A percentile compares a stretch with the other conserved stretches of the same genome.
These are phyloP conservation scores for Aleurites moluccanus DNA, from an alignment of 441 rosid species.

Conservation along the genomic window DNA sequence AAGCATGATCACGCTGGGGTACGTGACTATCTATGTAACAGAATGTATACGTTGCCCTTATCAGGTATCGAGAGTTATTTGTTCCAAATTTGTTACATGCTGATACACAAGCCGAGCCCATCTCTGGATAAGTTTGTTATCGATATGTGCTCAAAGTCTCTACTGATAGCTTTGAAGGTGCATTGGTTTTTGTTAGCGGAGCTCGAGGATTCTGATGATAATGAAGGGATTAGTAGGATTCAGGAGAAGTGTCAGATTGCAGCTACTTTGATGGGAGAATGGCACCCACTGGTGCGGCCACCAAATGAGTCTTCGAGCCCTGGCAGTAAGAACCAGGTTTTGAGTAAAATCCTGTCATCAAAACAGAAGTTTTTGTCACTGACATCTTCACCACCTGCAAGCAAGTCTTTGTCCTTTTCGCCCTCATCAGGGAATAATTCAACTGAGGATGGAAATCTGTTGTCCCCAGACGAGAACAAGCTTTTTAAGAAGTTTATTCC, in stretches of 20 bases:
- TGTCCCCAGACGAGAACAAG: conserved; percentile 75
- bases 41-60: conserved; percentile 95
- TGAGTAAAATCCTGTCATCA: conserved; percentile 74
- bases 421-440: conserved; percentile 54
- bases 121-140: conserved; percentile 98
- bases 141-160: conserved; percentile 81
- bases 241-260: conserved; percentile 98
- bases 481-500: conserved; percentile 92
- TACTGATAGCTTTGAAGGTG: conserved; percentile 88
- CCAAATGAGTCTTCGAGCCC: conserved; percentile 53
- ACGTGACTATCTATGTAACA: conserved; percentile 93
- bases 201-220: conserved; percentile 92
- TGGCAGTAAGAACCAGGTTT: conserved; percentile 89
- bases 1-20: conserved; percentile 95
- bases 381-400: conserved; percentile 71
- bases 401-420: conserved; percentile 69
- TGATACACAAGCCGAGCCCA: conserved; percentile 97
- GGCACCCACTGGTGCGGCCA: conserved; percentile 74
- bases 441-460: conserved; percentile 66
- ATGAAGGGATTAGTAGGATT: conserved; percentile 93
- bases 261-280: conserved; percentile 94
- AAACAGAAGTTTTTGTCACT: conserved; percentile 87
- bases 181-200: conserved; percentile 98
- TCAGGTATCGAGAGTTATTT: conserved; percentile 89
- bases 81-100: conserved; percentile 92